Conservation (phyloP, 768 basidiomycete species). For the Ramaria sp. region DNA sequence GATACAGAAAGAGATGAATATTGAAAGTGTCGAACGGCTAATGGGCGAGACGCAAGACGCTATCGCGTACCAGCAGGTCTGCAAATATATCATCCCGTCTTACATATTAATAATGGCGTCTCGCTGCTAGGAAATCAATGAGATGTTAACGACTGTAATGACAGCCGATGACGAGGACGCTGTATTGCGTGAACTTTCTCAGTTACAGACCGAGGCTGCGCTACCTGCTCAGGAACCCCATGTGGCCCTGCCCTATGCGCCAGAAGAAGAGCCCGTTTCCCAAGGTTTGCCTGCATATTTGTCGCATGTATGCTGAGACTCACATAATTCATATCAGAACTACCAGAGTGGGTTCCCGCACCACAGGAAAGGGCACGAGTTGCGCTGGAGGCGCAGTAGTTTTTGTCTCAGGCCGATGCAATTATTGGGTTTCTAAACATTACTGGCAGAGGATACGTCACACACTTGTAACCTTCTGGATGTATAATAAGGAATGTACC, state of each 20-base stretch:
- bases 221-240: constrained; percentile 18
- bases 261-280: constrained; percentile 32
- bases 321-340: neutral
- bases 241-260: constrained; percentile 44
- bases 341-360: neutral
- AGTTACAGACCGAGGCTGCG: constrained; percentile 50
- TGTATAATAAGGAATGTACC: neutral
- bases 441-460: neutral
- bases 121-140: constrained; percentile 72
- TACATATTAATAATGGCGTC: constrained; percentile 1
- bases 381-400: constrained; percentile 10
- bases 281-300: neutral
- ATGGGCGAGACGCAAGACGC: constrained; percentile 91
- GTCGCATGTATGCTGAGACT: neutral
- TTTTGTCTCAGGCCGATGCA: neutral
- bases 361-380: constrained; percentile 4
- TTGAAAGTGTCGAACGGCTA: constrained; percentile 88
- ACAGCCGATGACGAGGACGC: constrained; percentile 88
- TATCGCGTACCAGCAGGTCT: constrained; percentile 78
- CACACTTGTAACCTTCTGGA: neutral
- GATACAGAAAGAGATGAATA: constrained; percentile 87
- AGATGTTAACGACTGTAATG: constrained; percentile 73
- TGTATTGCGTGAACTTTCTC: constrained; percentile 73
- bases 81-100: constrained; percentile 14
- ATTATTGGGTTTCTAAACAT: neutral